These are phyloP conservation scores for Bacidia gigantensis DNA, from an alignment of 495 filamentous ascomycete genomes.

Conservation along the genomic window DNA sequence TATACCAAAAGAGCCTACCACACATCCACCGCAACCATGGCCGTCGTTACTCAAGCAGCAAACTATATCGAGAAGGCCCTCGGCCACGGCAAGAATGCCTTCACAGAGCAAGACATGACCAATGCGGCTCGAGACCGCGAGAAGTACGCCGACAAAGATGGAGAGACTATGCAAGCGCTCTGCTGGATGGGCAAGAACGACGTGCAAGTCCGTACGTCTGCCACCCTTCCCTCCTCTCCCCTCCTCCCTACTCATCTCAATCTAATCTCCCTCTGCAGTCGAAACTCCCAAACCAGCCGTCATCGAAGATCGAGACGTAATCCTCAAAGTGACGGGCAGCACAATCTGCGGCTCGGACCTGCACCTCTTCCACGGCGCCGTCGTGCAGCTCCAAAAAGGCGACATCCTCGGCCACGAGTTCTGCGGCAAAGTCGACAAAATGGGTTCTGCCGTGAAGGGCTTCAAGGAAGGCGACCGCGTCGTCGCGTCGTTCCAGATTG, in stretches of 20 bases:
- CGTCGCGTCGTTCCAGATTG: conserved; percentile 78
- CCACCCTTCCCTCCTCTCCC: background rate
- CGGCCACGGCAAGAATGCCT: conserved; percentile 46
- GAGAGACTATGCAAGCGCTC: conserved; percentile 57
- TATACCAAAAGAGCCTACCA: background rate
- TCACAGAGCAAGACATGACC: conserved; percentile 44
- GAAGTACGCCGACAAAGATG: conserved; percentile 28
- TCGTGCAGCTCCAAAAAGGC: conserved; percentile 63
- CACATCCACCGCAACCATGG: background rate
- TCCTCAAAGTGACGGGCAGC: conserved; percentile 70
- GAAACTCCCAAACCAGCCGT: conserved; percentile 56
- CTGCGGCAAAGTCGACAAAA: conserved; percentile 63
- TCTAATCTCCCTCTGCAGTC: conserved; percentile 22
- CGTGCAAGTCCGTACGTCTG: conserved; percentile 36
- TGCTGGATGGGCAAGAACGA: conserved; percentile 59
- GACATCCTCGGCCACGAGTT: conserved; percentile 89
- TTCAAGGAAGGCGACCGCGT: conserved; percentile 60
- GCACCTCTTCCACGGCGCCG: conserved; percentile 60
- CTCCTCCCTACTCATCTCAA: background rate
- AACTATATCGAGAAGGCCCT: conserved; percentile 48
- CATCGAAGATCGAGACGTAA: conserved; percentile 61
- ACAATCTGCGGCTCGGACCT: conserved; percentile 83
- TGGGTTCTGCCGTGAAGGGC: conserved; percentile 46
- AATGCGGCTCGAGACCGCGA: conserved; percentile 27
- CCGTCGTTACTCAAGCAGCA: conserved; percentile 42